Percentiles rank a stretch among this genome's conserved stretches.
Conservation (phyloP, 2,329 filamentous ascomycete species). For the Hawksworthiomyces lignivorus region DNA sequence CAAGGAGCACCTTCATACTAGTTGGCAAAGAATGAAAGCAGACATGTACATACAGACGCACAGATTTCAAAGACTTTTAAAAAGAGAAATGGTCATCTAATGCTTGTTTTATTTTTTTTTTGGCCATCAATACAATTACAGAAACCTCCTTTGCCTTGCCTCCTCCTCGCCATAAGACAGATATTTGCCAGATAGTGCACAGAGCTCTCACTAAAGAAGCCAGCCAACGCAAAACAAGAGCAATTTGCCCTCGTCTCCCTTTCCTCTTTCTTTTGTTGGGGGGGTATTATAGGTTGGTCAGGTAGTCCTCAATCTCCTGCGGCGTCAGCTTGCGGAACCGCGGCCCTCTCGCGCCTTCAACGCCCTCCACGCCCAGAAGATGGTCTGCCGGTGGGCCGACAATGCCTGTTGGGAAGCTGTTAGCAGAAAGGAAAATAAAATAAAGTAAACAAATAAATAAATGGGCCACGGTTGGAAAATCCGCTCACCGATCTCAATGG, state of each 20-base stretch:
- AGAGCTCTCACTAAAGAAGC: too few relatives aligned
- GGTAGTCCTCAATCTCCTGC: conserved; percentile 98
- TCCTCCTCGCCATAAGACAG: too few relatives aligned
- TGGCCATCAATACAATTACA: conserved; percentile 15
- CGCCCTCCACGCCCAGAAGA: conserved; percentile 82
- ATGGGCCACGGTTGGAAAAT: too few relatives aligned
- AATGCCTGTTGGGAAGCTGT: conserved; percentile 60
- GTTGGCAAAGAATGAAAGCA: not conserved
- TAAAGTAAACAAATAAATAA: too few relatives aligned
- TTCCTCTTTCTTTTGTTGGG: not conserved
- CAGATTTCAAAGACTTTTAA: not conserved
- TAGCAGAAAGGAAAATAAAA: not conserved
- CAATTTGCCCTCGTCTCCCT: too few relatives aligned
- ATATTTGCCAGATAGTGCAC: too few relatives aligned
- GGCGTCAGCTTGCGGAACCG: conserved; percentile 91
- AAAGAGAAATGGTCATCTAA: conserved; percentile 11
- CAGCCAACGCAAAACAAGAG: too few relatives aligned
- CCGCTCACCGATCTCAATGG: conserved; percentile 93
- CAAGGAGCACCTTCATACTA: conserved; percentile 42
- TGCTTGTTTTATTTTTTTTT: conserved; percentile 4
- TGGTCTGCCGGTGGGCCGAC: conserved; percentile 92
- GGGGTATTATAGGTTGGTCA: conserved; percentile 93
- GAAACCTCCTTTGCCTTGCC: conserved; percentile 5
- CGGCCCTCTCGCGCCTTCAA: conserved; percentile 75
- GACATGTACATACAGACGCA: too few relatives aligned